Evolutionary conservation across 495 filamentous ascomycete species (phyloP), one percentile per base, ranked within the genome.

Genomic region (Aspergillus affinis): DNA sequence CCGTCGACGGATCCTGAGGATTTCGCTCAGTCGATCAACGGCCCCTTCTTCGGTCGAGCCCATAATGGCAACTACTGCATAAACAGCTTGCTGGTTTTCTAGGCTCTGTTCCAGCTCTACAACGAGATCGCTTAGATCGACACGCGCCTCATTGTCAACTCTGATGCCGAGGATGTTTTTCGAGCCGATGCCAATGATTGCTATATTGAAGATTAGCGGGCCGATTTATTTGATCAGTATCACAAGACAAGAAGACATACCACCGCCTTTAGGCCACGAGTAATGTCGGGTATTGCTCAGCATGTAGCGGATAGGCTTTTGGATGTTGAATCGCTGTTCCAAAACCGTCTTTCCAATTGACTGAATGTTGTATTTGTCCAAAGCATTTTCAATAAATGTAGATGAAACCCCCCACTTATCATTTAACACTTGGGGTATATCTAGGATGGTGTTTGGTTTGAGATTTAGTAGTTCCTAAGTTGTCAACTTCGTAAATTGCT

Each of bases 381-480:
- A 59, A 4, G 65, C 66, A 0, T 36, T 41, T 5, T 75, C 59
- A 17, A 80, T 48, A 29, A 63, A 78, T 0, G 32, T 54, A 5
- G 64, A 41, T 2, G 73, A 68, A 50, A 81, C 72, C 9, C 65
- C 60, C 59, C 69, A 77, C 53, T 78, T 60, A 0, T 65, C 36
- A 36, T 70, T 65, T 6, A 81, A 69, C 20, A 58, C 54, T 6
- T 74, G 65, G 0, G 76, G 72, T 7, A 80, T 66, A 47, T 75
- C 73, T 15, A 81, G 65, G 21, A 79, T 61, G 0, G 67, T 72
- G 7, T 65, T 50, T 21, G 70, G 63, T 59, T 61, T 69, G 9
- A 82, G 67, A 58, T 81, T 81, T 15, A 82, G 69, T 20, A 82
- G 54, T 55, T 80, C 78, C 79, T 75, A 80, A 1, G 65, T 66